A percentile compares a stretch with the other conserved stretches of the same genome.
These are phyloP conservation scores for Linderina pennispora DNA, from an alignment of 192 early-diverging fungal genomes.

Conservation along the genomic window DNA sequence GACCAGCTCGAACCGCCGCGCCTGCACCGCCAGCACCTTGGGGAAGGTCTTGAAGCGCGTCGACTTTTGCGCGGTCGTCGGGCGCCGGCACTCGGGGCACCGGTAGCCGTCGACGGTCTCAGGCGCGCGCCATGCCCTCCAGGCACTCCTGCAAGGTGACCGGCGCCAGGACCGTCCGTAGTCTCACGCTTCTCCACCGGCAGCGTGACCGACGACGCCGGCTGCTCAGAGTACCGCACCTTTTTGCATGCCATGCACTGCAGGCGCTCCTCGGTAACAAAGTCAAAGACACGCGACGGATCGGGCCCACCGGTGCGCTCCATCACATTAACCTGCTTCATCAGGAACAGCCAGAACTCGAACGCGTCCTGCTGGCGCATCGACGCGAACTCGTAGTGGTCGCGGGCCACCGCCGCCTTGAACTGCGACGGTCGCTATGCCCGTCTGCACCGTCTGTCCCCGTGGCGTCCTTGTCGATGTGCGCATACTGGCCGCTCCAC, in stretches of 20 bases:
- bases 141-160: slow-evolving; percentile 64
- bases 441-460: slow-evolving; percentile 59
- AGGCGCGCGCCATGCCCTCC: slow-evolving; percentile 46
- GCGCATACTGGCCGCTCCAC: slow-evolving; percentile 79
- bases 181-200: slow-evolving; percentile 62
- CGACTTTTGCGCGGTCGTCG: slow-evolving; percentile 57
- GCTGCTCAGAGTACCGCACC: slow-evolving; percentile 67
- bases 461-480: slow-evolving; percentile 29
- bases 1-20: slow-evolving; percentile 65
- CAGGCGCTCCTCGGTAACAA: slow-evolving; percentile 72
- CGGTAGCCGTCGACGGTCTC: slow-evolving; percentile 55
- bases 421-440: slow-evolving; percentile 89
- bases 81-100: slow-evolving; percentile 56
- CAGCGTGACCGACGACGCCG: slow-evolving; percentile 53
- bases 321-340: slow-evolving; percentile 67
- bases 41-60: slow-evolving; percentile 69
- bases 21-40: slow-evolving; percentile 64
- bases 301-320: slow-evolving; percentile 64
- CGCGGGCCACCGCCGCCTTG: slow-evolving; percentile 80
- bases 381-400: slow-evolving; percentile 90
- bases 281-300: slow-evolving; percentile 77
- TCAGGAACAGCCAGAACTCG: slow-evolving; percentile 84
- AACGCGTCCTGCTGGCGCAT: slow-evolving; percentile 99
- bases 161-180: background rate
- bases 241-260: slow-evolving; percentile 80